phyloP scores from a whole-genome alignment of 129 eudicot genomes.

The Arctium minus region DNA sequence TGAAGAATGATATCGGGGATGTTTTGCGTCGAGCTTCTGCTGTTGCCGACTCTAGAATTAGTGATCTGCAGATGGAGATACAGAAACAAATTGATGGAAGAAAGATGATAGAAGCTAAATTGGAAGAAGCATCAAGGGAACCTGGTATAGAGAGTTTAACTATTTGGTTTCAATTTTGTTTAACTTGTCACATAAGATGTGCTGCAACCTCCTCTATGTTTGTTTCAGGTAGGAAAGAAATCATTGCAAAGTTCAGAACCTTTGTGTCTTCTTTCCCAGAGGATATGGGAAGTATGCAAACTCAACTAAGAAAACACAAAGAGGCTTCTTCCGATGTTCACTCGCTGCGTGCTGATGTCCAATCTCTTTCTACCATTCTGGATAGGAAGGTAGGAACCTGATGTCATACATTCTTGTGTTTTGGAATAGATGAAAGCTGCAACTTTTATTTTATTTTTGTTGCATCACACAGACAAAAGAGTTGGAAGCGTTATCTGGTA shows the following conservation, averaged over 20 bases:
- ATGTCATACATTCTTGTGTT: not conserved
- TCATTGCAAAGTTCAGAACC: constrained; percentile 71
- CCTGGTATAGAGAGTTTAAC: constrained; percentile 48
- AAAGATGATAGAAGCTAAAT: constrained; percentile 49
- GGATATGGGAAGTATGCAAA: constrained; percentile 81
- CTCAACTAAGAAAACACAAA: constrained; percentile 69
- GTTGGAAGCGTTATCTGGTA: constrained; percentile 62
- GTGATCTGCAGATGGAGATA: constrained; percentile 63
- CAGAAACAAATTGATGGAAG: constrained; percentile 52
- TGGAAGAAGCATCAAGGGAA: constrained; percentile 81
- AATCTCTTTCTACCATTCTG: constrained; percentile 59
- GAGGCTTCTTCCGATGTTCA: constrained; percentile 84
- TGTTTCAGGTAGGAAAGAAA: constrained; percentile 86
- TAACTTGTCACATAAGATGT: not conserved
- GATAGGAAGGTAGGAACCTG: constrained; percentile 55
- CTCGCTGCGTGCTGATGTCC: constrained; percentile 77
- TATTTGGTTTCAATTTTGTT: not conserved
- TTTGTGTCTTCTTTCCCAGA: constrained; percentile 83
- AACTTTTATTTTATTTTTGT: not conserved
- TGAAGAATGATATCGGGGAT: constrained; percentile 68
- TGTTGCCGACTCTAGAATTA: constrained; percentile 55
- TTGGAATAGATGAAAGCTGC: not conserved
- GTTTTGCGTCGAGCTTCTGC: constrained; percentile 55
- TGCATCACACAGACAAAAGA: constrained; percentile 52
- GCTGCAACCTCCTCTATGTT: constrained; percentile 10